These are phyloP conservation scores for Pachysandra terminalis DNA, from an alignment of 164 flowering plant genomes.

Conservation along the genomic window DNA sequence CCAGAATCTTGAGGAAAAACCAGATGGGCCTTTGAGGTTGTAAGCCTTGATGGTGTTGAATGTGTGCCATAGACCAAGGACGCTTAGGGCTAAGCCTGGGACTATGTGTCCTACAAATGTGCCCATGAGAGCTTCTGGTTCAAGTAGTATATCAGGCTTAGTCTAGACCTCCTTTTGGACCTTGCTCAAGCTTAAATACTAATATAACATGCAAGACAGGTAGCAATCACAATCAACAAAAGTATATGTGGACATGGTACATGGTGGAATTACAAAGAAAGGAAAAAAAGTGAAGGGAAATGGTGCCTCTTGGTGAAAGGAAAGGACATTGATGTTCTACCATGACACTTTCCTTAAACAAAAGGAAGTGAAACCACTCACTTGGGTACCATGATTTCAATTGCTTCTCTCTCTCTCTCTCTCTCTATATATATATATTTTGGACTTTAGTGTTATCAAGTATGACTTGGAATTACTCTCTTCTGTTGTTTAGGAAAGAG, in stretches of 20 bases:
- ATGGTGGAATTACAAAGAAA: slow-evolving; percentile 50
- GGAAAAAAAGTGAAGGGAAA: too few species aligned
- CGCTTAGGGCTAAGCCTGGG: slow-evolving; percentile 55
- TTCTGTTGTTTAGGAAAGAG: too few species aligned
- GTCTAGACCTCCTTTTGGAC: background rate
- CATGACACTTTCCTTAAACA: too few species aligned
- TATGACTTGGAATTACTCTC: too few species aligned
- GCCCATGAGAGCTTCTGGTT: slow-evolving; percentile 42
- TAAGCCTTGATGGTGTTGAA: slow-evolving; percentile 45
- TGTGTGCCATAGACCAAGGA: slow-evolving; percentile 74
- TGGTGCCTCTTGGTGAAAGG: too few species aligned
- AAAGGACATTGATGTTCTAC: too few species aligned
- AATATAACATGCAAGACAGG: too few species aligned
- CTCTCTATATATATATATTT: too few species aligned
- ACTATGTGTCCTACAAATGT: slow-evolving; percentile 58
- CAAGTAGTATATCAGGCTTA: background rate
- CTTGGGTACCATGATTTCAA: too few species aligned
- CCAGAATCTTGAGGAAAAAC: slow-evolving; percentile 49
- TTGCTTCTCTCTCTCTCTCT: too few species aligned
- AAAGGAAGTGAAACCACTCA: too few species aligned
- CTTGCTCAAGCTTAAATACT: slow-evolving; percentile 28
- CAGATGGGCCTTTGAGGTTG: slow-evolving; percentile 33
- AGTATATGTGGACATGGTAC: slow-evolving; percentile 26
- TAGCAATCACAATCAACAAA: background rate
- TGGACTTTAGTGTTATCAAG: too few species aligned